Conservation (phyloP, 257 asterid species). For the Euphrasia confusa region DNA sequence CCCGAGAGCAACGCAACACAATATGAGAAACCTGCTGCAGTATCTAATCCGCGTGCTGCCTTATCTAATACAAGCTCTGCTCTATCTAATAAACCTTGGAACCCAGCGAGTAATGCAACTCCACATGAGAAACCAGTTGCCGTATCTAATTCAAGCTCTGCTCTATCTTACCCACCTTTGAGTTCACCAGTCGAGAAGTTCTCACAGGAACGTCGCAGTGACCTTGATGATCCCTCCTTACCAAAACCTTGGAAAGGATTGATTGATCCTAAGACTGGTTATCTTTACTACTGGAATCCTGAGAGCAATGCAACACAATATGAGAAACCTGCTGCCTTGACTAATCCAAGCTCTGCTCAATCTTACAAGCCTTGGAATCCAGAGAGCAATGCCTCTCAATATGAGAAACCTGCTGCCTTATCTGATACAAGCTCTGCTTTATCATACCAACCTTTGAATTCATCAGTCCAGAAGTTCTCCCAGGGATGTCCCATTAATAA, state of each 20-base stretch:
- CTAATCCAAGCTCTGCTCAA: constrained; percentile 35
- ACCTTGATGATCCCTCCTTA: constrained; percentile 26
- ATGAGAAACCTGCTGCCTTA: too few species aligned
- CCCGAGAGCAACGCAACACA: constrained; percentile 96
- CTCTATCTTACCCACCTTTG: constrained; percentile 41
- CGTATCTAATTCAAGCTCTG: constrained; percentile 35
- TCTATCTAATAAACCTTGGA: constrained; percentile 92
- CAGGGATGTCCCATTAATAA: constrained; percentile 30
- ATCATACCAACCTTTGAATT: constrained; percentile 80
- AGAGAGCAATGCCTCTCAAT: too few species aligned
- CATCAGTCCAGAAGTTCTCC: constrained; percentile 56
- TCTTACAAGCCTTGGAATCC: constrained; percentile 1
- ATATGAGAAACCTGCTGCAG: constrained; percentile 70
- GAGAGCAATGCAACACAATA: constrained; percentile 90
- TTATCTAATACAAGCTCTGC: constrained; percentile 28
- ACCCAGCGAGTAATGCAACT: constrained; percentile 79
- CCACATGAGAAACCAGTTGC: constrained; percentile 81
- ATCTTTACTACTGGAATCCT: constrained; percentile 88
- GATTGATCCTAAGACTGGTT: constrained; percentile 79
- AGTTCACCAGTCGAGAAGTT: constrained; percentile 59
- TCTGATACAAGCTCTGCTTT: constrained; percentile 27
- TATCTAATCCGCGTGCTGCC: constrained; percentile 24
- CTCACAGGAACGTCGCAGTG: constrained; percentile 36
- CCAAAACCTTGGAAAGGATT: constrained; percentile 85
- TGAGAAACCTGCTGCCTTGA: constrained; percentile 58